Evolutionary conservation across 306 rosid species (phyloP).

Genomic region (Comarum palustre): DNA sequence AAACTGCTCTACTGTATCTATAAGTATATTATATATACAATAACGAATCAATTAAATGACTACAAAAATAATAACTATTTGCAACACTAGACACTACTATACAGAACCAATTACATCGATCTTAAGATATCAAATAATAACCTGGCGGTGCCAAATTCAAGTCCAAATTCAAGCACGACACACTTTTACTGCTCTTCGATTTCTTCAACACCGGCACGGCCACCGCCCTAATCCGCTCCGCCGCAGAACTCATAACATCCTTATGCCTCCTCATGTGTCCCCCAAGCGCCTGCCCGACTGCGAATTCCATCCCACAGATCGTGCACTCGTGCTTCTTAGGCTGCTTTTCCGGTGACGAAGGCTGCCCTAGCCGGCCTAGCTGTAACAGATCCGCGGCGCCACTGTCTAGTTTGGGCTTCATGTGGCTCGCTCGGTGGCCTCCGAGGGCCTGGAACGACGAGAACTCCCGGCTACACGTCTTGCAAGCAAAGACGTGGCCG

Average conservation of each 20-base stretch:
- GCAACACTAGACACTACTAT: background rate
- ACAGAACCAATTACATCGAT: background rate
- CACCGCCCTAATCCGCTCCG: background rate
- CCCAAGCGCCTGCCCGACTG: constrained; percentile 82
- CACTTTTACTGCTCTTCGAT: constrained; percentile 29
- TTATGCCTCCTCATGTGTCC: constrained; percentile 95
- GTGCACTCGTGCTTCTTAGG: constrained; percentile 61
- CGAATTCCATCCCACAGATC: constrained; percentile 65
- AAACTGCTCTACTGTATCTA: background rate
- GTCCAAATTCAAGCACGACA: constrained; percentile 49
- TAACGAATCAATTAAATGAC: background rate
- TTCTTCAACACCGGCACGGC: constrained; percentile 37
- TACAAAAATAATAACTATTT: background rate
- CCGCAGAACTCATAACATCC: background rate
- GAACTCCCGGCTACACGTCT: constrained; percentile 51
- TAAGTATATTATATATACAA: no score
- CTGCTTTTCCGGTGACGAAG: constrained; percentile 21
- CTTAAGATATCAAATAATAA: constrained; percentile 2
- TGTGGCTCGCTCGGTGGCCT: constrained; percentile 85
- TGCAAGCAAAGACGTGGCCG: constrained; percentile 50
- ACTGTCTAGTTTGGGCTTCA: constrained; percentile 42
- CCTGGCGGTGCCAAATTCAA: constrained; percentile 41
- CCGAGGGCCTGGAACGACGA: constrained; percentile 82
- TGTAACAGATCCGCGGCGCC: constrained; percentile 8
- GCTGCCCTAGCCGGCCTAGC: background rate